Conservation (phyloP, 768 basidiomycete genomes). For the Kwoniella mangroviensis region DNA sequence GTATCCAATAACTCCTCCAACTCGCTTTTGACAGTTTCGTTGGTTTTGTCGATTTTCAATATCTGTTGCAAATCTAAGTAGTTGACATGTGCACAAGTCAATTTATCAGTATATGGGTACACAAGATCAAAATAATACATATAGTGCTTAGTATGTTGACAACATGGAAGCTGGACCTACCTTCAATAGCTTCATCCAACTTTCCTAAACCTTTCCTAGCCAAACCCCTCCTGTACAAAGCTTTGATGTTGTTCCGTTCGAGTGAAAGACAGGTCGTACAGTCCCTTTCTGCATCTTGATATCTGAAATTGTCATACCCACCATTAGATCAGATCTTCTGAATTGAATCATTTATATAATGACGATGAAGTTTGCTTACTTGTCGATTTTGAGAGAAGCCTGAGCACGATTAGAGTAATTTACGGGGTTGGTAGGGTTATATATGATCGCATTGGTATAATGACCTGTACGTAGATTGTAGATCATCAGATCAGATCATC, state of each 20-base stretch:
- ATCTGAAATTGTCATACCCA: constrained; percentile 59
- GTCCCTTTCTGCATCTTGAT: constrained; percentile 80
- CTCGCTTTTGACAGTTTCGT: constrained; percentile 69
- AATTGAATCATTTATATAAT: not conserved
- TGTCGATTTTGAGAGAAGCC: constrained; percentile 90
- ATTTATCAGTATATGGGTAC: not conserved
- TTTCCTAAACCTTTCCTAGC: constrained; percentile 68
- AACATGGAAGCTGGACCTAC: constrained; percentile 58
- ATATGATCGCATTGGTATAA: constrained; percentile 78
- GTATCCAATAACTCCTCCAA: constrained; percentile 61
- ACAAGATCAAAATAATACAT: not conserved
- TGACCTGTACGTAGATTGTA: not conserved
- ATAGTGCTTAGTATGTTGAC: not conserved
- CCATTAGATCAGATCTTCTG: not conserved
- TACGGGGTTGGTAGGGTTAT: constrained; percentile 73
- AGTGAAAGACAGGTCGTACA: constrained; percentile 70
- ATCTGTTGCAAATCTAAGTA: constrained; percentile 68
- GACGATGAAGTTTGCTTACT: constrained; percentile 65
- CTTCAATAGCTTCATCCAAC: constrained; percentile 67
- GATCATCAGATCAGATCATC: not conserved
- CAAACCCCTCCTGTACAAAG: constrained; percentile 76
- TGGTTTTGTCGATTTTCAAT: constrained; percentile 68
- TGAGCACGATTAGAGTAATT: constrained; percentile 86
- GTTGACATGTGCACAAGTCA: not conserved
- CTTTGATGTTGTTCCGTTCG: constrained; percentile 71